Conservation (phyloP, 768 basidiomycete genomes). For the Boletus rubescentipes region DNA sequence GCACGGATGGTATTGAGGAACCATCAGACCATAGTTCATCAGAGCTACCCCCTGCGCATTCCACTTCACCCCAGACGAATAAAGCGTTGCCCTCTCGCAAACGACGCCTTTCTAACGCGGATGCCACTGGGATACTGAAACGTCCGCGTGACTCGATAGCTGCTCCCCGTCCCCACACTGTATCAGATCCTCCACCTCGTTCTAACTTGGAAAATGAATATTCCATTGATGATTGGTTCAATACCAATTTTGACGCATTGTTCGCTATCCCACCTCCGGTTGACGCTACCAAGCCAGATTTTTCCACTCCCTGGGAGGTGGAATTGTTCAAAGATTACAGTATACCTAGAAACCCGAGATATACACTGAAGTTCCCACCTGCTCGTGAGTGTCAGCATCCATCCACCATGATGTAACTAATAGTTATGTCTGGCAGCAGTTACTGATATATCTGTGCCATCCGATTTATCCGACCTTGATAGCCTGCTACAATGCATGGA, state of each 20-base stretch:
- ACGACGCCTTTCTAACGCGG: slow-evolving; percentile 38
- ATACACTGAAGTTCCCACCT: not conserved
- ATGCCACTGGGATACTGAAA: slow-evolving; percentile 22
- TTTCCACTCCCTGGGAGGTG: slow-evolving; percentile 30
- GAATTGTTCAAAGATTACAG: slow-evolving; percentile 33
- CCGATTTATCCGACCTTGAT: slow-evolving; percentile 5
- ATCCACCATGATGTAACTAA: not conserved
- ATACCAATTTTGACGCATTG: slow-evolving; percentile 20
- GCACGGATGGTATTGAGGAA: not conserved
- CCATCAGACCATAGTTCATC: not conserved
- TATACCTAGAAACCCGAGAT: slow-evolving; percentile 9
- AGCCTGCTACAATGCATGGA: slow-evolving; percentile 8
- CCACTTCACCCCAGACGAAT: not conserved
- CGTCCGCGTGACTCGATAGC: slow-evolving; percentile 21
- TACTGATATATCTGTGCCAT: not conserved
- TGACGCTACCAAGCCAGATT: slow-evolving; percentile 25
- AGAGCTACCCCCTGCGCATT: not conserved
- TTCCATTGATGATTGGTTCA: slow-evolving; percentile 39
- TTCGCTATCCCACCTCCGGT: slow-evolving; percentile 31
- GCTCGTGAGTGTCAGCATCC: slow-evolving; percentile 4
- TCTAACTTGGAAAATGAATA: slow-evolving; percentile 15
- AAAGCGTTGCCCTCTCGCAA: slow-evolving; percentile 24
- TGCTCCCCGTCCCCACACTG: slow-evolving; percentile 24
- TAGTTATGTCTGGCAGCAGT: not conserved
- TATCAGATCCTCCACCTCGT: slow-evolving; percentile 33